phyloP scores from a whole-genome alignment of 441 rosid species.

The Eugenia klotzschiana region DNA sequence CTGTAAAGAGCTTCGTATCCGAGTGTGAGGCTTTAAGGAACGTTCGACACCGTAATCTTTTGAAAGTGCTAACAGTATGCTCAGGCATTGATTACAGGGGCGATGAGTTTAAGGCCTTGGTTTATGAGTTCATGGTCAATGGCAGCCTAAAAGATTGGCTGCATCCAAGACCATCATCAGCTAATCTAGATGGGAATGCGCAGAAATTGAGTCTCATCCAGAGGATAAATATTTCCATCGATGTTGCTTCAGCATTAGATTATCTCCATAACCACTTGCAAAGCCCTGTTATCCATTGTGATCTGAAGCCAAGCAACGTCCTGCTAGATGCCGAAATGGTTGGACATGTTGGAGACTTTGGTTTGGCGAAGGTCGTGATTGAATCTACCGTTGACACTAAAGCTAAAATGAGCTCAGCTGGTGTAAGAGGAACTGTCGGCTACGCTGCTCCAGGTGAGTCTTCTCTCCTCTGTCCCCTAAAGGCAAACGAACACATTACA shows the following conservation, averaged over 20 bases:
- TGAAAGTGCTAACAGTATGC: background rate
- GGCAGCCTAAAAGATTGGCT: background rate
- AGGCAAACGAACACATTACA: background rate
- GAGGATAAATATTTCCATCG: background rate
- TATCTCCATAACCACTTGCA: background rate
- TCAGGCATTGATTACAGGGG: background rate
- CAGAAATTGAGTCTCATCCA: background rate
- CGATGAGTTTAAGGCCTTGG: background rate
- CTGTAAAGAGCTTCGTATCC: background rate
- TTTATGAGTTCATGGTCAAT: background rate
- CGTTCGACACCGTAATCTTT: background rate
- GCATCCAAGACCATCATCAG: background rate
- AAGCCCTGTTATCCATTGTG: background rate
- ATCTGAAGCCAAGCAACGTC: background rate
- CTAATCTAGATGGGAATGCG: rapidly evolving
- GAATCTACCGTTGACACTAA: background rate
- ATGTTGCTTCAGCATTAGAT: background rate
- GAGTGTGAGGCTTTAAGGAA: background rate
- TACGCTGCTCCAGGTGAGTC: background rate
- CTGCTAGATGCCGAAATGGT: background rate
- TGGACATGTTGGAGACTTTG: background rate
- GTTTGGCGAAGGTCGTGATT: background rate
- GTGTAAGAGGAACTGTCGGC: background rate
- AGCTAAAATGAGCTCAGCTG: background rate
- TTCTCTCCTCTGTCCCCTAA: background rate